Conservation (phyloP, 306 rosid species). For the apple (Malus domestica) region ASM211411v1 NC_041798.1:34766501-34767000, state of each 20-base stretch:
- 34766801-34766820: not conserved
- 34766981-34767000: not conserved
- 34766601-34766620: conserved; percentile 38
- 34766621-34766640: conserved; percentile 65
- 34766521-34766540: conserved; percentile 48
- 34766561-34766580: conserved; percentile 38
- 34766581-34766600: conserved; percentile 34
- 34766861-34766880: no score
- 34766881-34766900: not conserved
- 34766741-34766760: not conserved
- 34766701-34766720: not conserved
- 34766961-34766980: not conserved
- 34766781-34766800: not conserved
- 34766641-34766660: conserved; percentile 72
- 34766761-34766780: not conserved
- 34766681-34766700: not conserved
- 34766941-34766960: not conserved
- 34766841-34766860: no score
- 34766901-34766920: not conserved
- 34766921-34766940: not conserved
- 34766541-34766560: conserved; percentile 57
- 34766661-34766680: conserved; percentile 4
- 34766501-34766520: conserved; percentile 63
- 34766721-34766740: not conserved
- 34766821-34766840: no score